Conservation (phyloP, 1,139 yeast species). For the Yamadazyma pseudoaaseri region DNA sequence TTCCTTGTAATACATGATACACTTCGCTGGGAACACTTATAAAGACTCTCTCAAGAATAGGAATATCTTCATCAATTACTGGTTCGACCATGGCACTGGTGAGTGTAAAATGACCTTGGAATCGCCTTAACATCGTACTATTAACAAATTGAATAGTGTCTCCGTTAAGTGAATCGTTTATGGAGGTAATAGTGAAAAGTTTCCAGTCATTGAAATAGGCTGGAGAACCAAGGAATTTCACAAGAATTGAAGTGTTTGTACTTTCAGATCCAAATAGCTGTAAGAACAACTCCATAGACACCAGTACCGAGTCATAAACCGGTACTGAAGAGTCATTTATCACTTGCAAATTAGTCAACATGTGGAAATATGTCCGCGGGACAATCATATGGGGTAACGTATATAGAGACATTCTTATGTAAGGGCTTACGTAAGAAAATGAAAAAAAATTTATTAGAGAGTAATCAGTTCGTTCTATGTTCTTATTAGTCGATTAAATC, state of each 20-base stretch:
- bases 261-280: conserved; percentile 24
- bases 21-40: conserved; percentile 47
- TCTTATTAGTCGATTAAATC: conserved; percentile 7
- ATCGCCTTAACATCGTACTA: conserved; percentile 30
- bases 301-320: conserved; percentile 28
- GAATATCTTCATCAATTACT: conserved; percentile 25
- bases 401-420: too few species aligned
- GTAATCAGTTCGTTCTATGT: too few species aligned
- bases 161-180: conserved; percentile 20
- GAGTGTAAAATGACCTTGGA: conserved; percentile 35
- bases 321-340: conserved; percentile 29
- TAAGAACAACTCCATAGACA: conserved; percentile 35
- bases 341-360: conserved; percentile 29
- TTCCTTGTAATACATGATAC: conserved; percentile 34
- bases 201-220: conserved; percentile 35
- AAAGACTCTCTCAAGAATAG: conserved; percentile 30
- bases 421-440: not conserved
- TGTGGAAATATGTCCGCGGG: conserved; percentile 3
- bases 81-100: conserved; percentile 32
- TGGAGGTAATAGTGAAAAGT: conserved; percentile 35
- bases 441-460: too few species aligned
- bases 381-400: not conserved
- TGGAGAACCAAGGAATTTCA: conserved; percentile 47
- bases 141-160: conserved; percentile 38
- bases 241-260: conserved; percentile 23